Conservation (phyloP, 768 basidiomycete genomes). For the Calvatia gigantea region DNA sequence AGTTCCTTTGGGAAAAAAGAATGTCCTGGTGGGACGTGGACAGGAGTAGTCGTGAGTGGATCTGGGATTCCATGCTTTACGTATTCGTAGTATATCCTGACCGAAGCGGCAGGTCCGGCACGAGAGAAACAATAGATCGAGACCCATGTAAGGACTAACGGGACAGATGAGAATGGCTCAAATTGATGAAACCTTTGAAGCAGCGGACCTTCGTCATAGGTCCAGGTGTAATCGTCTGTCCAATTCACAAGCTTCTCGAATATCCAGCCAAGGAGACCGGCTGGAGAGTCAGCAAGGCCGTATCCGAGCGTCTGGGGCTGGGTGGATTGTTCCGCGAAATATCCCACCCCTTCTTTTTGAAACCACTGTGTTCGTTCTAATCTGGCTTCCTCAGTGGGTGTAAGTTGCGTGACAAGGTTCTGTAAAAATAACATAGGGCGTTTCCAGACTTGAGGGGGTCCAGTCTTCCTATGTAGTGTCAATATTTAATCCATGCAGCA, state of each 20-base stretch:
- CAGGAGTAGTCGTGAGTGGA: not conserved
- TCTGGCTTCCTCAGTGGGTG: conserved; percentile 29
- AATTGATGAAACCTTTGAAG: not conserved
- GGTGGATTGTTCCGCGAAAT: conserved; percentile 37
- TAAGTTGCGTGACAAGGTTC: conserved; percentile 25
- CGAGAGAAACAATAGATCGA: conserved; percentile 58
- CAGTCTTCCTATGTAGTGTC: conserved; percentile 8
- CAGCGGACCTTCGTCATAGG: conserved; percentile 46
- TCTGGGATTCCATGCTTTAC: conserved; percentile 14
- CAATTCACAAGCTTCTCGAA: conserved; percentile 44
- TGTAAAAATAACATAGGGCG: conserved; percentile 24
- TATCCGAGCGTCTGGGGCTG: conserved; percentile 55
- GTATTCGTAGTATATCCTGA: conserved; percentile 57
- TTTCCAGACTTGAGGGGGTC: conserved; percentile 19
- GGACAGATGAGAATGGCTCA: not conserved
- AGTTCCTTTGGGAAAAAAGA: conserved; percentile 54
- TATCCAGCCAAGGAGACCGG: conserved; percentile 50
- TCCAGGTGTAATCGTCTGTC: conserved; percentile 51
- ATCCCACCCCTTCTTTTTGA: conserved; percentile 28
- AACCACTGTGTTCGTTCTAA: conserved; percentile 28
- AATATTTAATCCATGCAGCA: not conserved
- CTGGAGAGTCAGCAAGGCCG: conserved; percentile 52
- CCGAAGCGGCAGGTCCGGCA: conserved; percentile 52
- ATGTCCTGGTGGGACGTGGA: conserved; percentile 42
- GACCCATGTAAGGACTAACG: conserved; percentile 54